Evolutionary conservation across 495 filamentous ascomycete species (phyloP), one percentile per base, ranked within the genome.

Genomic region (Bombardia bombarda): DNA sequence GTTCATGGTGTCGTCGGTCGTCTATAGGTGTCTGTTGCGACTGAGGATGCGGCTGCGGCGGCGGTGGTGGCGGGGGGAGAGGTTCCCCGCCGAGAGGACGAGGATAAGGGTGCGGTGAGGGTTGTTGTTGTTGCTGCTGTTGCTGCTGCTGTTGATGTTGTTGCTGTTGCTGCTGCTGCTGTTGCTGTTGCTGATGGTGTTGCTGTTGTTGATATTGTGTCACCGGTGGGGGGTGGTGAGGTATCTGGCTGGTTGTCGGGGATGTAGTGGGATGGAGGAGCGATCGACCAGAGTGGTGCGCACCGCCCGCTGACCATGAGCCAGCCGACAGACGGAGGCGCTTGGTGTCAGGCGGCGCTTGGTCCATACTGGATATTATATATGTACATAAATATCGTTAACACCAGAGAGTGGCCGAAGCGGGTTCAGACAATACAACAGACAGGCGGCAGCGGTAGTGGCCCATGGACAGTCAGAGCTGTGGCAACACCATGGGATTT

Each of bases 291-390:
- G n/a, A n/a, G 58, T 65, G 62, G 58, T 65, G 67, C 42, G 57
- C 52, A 49, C 50, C 47, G 33, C 53, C 52, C 39, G 47, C 51
- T 50, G 70, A 65, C 68, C 68, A 71, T 59, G 60, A 54, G 52
- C 52, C 55, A 53, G 65, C 51, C 45, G 63, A 61, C 41, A 68
- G 56, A 61, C 70, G 69, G 46, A 63, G 65, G 44, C 70, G 66
- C 57, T 74, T 74, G 48, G 51, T 51, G 51, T 68, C 68, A 50
- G 67, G 66, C 60, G 50, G 62, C 49, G 63, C 63, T 59, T 55
- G 57, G 57, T 74, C 70, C 70, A 74, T 74, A 63, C 62, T 70
- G 64, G 68, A 59, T 53, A 60, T 63, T 65, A 66, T 64, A 61
- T 51, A 54, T 54, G 57, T 51, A 59, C 60, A 60, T 62, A 49